Percentiles rank a stretch among this genome's conserved stretches.
Conservation (phyloP, 2,329 filamentous ascomycete species). For the Diaporthe sp. region DNA sequence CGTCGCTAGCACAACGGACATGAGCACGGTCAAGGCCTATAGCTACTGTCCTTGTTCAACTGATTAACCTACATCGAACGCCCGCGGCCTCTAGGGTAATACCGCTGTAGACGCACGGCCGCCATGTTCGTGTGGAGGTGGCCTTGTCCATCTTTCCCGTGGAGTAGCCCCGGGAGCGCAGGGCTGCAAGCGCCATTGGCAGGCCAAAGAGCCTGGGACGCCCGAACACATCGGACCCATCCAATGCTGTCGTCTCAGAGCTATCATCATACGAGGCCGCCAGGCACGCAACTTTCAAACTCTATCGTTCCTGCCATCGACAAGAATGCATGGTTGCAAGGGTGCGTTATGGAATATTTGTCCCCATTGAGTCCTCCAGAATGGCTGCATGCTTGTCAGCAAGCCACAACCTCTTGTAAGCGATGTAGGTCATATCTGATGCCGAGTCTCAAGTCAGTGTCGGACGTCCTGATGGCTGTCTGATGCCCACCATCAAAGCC, state of each 20-base stretch:
- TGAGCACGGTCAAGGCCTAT: neutral
- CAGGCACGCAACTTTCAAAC: conserved; percentile 3
- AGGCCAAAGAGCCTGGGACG: neutral
- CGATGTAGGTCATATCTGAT: neutral
- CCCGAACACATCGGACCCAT: neutral
- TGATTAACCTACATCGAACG: neutral
- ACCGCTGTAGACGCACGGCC: neutral
- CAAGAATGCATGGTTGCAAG: conserved; percentile 17
- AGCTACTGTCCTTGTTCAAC: conserved; percentile 6
- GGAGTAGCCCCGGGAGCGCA: conserved; percentile 1
- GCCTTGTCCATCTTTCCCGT: neutral
- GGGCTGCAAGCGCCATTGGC: conserved; percentile 19
- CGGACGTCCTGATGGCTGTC: neutral
- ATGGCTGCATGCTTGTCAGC: conserved; percentile 24
- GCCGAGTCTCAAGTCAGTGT: conserved; percentile 17
- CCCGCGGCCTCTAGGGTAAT: neutral
- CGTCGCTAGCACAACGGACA: conserved; percentile 10
- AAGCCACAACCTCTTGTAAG: conserved; percentile 17
- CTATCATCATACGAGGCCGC: neutral
- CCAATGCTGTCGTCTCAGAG: neutral
- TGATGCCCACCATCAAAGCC: neutral
- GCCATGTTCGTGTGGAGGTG: conserved; percentile 4
- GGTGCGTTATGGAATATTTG: neutral
- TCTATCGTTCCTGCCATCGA: conserved; percentile 22
- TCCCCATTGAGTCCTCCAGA: neutral